These are phyloP conservation scores for Secale cereale DNA, from an alignment of 176 grass and related monocot genomes.

Conservation along the genomic window DNA sequence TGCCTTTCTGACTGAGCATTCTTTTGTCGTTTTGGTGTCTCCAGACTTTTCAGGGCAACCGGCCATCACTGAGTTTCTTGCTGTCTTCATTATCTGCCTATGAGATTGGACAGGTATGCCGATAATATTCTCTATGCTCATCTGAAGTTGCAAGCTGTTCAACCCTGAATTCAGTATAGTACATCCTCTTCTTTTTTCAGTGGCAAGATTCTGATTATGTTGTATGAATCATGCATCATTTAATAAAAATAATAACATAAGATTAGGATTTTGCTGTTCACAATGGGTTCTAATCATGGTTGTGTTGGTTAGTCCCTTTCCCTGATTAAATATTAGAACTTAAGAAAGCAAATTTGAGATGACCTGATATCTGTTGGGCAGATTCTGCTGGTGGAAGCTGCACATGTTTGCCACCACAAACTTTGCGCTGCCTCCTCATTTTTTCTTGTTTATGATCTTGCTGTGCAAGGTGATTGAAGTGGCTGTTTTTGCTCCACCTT, in stretches of 20 bases:
- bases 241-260: background rate
- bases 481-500: background rate
- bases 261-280: background rate
- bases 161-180: background rate
- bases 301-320: background rate
- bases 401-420: background rate
- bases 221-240: background rate
- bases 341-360: background rate
- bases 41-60: conserved; percentile 86
- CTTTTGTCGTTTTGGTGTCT: background rate
- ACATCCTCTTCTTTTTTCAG: background rate
- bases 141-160: conserved; percentile 4
- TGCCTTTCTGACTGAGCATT: conserved; percentile 12
- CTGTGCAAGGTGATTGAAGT: background rate
- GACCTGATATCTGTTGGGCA: background rate
- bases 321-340: background rate
- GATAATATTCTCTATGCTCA: background rate
- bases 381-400: background rate
- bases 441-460: conserved; percentile 18
- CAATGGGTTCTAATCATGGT: background rate
- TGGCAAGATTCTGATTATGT: conserved; percentile 6
- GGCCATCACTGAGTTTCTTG: conserved; percentile 83
- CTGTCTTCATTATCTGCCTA: conserved; percentile 75
- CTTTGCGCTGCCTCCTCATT: background rate
- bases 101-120: conserved; percentile 79